phyloP scores from a whole-genome alignment of 1,284 basidiomycete species.

The Pseudozyma flocculosa region DNA sequence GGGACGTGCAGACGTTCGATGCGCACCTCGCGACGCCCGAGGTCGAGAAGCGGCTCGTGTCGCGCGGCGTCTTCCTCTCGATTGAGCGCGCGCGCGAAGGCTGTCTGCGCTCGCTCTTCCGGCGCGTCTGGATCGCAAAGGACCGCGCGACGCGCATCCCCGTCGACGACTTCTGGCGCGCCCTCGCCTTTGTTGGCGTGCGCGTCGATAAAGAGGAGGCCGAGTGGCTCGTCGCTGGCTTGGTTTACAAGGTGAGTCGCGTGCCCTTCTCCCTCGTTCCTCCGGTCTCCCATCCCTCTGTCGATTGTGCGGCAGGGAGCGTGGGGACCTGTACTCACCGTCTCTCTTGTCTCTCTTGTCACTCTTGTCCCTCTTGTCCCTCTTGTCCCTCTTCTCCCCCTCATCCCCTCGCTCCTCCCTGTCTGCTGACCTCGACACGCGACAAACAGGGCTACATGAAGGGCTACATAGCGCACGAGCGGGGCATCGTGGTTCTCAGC shows the following conservation, averaged over 20 bases:
- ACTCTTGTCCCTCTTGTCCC: too few species aligned
- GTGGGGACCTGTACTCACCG: too few species aligned
- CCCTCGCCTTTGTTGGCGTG: slow-evolving; percentile 27
- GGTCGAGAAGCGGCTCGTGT: slow-evolving; percentile 69
- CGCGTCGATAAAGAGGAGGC: slow-evolving; percentile 70
- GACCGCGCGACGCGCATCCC: slow-evolving; percentile 26
- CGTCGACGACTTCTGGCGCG: slow-evolving; percentile 21
- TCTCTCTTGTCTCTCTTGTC: too few species aligned
- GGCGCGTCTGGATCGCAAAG: slow-evolving; percentile 70
- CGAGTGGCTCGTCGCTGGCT: slow-evolving; percentile 84
- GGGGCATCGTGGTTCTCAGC: slow-evolving; percentile 85
- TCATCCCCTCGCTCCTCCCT: too few species aligned
- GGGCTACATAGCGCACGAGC: slow-evolving; percentile 94
- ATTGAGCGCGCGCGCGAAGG: slow-evolving; percentile 85
- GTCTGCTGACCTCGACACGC: too few species aligned
- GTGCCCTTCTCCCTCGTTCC: neutral
- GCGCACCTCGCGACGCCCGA: slow-evolving; percentile 62
- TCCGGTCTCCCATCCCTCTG: neutral
- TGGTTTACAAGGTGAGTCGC: slow-evolving; percentile 73
- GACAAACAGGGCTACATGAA: slow-evolving; percentile 78
- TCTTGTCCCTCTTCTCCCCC: too few species aligned
- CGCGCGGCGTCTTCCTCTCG: slow-evolving; percentile 79
- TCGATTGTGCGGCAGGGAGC: too few species aligned
- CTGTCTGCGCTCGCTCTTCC: slow-evolving; percentile 80
- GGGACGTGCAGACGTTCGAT: slow-evolving; percentile 81